A percentile compares a stretch with the other conserved stretches of the same genome.
These are phyloP conservation scores for Helminthosporium solani DNA, from an alignment of 2,329 filamentous ascomycete genomes.

Conservation along the genomic window DNA sequence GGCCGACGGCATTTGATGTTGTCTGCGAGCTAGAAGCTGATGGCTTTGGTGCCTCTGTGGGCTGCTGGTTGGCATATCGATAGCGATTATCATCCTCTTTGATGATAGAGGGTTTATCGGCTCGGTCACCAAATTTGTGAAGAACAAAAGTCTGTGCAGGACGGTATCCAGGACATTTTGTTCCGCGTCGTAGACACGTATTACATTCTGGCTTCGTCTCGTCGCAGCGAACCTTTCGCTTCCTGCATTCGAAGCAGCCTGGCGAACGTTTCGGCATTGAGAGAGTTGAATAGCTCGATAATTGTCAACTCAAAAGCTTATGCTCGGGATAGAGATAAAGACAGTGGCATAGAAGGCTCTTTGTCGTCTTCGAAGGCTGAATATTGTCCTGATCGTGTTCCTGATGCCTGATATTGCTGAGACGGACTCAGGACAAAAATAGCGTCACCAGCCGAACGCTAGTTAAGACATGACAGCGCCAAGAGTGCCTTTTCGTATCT, in stretches of 20 bases:
- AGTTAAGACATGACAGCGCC: conserved; percentile 1
- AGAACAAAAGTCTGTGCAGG: conserved; percentile 39
- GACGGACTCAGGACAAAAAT: neutral
- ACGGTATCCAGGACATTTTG: conserved; percentile 40
- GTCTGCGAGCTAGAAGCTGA: conserved; percentile 5
- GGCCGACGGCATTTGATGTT: conserved; percentile 9
- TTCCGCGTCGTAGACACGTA: conserved; percentile 35
- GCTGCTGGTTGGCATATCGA: conserved; percentile 28
- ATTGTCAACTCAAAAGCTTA: neutral
- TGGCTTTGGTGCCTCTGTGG: conserved; percentile 4
- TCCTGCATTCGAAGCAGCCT: conserved; percentile 41
- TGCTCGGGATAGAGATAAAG: neutral
- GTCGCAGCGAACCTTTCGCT: conserved; percentile 41
- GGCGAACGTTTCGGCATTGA: conserved; percentile 39
- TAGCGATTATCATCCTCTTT: conserved; percentile 39
- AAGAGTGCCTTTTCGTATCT: neutral
- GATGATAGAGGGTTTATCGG: conserved; percentile 32
- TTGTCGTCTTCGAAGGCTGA: neutral
- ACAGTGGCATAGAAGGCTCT: neutral
- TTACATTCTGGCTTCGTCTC: conserved; percentile 40
- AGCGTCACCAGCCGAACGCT: neutral
- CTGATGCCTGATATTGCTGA: neutral
- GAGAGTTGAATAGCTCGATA: neutral
- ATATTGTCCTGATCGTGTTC: neutral
- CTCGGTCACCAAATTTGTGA: conserved; percentile 34